Base-by-base conservation (phyloP, 805 yeast genomes). In the Saturnispora zaruensis region DNA sequence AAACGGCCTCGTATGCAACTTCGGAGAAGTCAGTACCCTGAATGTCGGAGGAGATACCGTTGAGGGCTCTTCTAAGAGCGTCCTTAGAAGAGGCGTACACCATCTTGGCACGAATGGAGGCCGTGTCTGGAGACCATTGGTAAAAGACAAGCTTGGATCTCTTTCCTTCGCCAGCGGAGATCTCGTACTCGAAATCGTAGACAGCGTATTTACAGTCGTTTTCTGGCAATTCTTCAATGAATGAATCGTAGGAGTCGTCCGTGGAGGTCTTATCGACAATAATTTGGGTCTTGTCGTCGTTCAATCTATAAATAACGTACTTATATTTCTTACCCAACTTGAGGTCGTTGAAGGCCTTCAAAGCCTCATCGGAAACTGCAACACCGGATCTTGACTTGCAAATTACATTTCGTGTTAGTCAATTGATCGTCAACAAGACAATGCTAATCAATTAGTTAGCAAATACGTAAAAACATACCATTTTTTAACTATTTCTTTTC, bases 11-110 rank as follows among this genome's bases (percentile, higher is more conserved):
- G 71, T 84, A 87, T 57, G 96, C 87, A 59, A 93, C 97, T 78
- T 93, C 99, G 55, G 95, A 83, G 73, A 82, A 90, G 71, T 93
- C 99, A 52, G 99, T 93, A 66, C 98, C 99, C 76, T 93, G 99
- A 65, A 93, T 77, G 66, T 93, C 99, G 59, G 96, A 70, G 51
- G 96, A 75, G 59, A 93, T 82, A 71, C 99, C 99, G 69, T 87
- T 91, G 66, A 93, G 77, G 51, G 99, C 91, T 74, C 96, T 88
- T 78, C 98, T 91, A 66, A 93, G 79, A 45, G 97, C 96, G 63
- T 90, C 98, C 74, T 89, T 89, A 53, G 98, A 90, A n/a, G 96
- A 81, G 44, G 99, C 98, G 75, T 90, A 91, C 55, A 91, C 86
- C 99, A 93, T 93, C 85, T 93, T 93, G 61, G 89, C 70, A 76